Percentiles rank a stretch among this genome's conserved stretches.
These are phyloP conservation scores for Niebla homalea DNA, from an alignment of 495 filamentous ascomycete genomes.

Conservation along the genomic window DNA sequence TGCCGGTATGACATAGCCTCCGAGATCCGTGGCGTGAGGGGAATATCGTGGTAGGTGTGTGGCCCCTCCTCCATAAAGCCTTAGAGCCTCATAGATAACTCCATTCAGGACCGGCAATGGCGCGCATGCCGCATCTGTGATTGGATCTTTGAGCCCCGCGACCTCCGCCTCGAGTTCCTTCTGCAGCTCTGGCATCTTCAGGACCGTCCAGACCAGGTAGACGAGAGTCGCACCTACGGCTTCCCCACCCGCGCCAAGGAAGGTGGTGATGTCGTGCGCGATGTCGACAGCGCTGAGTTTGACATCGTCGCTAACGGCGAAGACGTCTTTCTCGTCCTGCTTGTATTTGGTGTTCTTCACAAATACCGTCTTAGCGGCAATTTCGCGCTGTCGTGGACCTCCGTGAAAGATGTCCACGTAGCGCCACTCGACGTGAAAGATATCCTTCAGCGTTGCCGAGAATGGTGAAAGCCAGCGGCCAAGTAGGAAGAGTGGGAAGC, in stretches of 20 bases:
- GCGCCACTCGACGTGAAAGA: constrained; percentile 3
- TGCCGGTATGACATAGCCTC: constrained; percentile 8
- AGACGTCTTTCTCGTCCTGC: not conserved
- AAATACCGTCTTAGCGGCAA: constrained; percentile 2
- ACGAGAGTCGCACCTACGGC: constrained; percentile 1
- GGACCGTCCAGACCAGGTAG: constrained; percentile 7
- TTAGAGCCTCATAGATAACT: constrained; percentile 5
- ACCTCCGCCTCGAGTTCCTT: constrained; percentile 9
- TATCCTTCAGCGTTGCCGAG: not conserved
- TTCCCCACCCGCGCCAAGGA: constrained; percentile 6
- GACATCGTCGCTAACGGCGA: constrained; percentile 4
- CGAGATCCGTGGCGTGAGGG: not conserved
- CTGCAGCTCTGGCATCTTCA: constrained; percentile 7
- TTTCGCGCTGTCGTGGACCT: constrained; percentile 1
- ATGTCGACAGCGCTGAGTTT: constrained; percentile 7
- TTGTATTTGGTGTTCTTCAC: not conserved
- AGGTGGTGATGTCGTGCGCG: constrained; percentile 5
- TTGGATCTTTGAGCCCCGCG: not conserved
- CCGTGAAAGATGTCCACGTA: constrained; percentile 1
- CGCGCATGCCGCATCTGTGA: constrained; percentile 3
- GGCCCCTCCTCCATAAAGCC: constrained; percentile 5
- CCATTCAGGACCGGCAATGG: constrained; percentile 3
- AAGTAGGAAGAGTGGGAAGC: constrained; percentile 4
- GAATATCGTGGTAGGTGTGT: constrained; percentile 2
- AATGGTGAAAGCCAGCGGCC: constrained; percentile 7